Base-by-base conservation (phyloP, 768 basidiomycete species). In the Mycena epipterygia region DNA sequence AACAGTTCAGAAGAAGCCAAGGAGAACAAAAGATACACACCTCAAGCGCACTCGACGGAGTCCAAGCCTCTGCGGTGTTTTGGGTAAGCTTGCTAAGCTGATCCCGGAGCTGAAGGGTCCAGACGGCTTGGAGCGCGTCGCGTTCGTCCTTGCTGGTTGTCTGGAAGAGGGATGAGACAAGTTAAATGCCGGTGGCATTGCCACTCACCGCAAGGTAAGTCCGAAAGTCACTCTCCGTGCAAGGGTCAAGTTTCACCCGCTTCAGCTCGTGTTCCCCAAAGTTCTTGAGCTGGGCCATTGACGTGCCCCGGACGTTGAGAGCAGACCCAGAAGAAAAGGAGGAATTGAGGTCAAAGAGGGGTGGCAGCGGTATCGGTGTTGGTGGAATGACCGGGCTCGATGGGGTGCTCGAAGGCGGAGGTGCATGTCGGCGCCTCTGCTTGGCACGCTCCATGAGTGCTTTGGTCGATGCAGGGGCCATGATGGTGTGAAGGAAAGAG, bases 211-310 rank as follows among this genome's bases (percentile, higher is more conserved):
- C 30, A 11, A 64, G 51, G 37, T 64, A 62, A 29, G 63, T 55
- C 21, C 63, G 51, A 42, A 64, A 64, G 25, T 52, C 63, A 14
- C 35, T 63, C 39, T 53, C 51, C 19, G 62, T 63, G 49, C 19
- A 13, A 53, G 48, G 27, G 8, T 52, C 51, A n/a, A 63, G 62
- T 39, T 53, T 63, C 23, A 42, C 62, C 17, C 62, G 37, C 62
- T 63, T 61, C 49, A 63, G 39, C 37, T 63, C 51, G 21, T 49
- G 62, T 53, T 63, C 62, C n/a, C 62, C 62, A 29, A 63, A 63
- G 39, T 63, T 63, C 62, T 63, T 63, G 49, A 63, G 62, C 51
- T 63, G 62, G 3, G 51, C 30, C 62, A 63, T 52, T 41, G 62
- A 63, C 9, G 49, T 63, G 33, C 51, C 49, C 13, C 62, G 51